Conservation (phyloP, 2,329 filamentous ascomycete species). For the Epichloe gansuensis region DNA sequence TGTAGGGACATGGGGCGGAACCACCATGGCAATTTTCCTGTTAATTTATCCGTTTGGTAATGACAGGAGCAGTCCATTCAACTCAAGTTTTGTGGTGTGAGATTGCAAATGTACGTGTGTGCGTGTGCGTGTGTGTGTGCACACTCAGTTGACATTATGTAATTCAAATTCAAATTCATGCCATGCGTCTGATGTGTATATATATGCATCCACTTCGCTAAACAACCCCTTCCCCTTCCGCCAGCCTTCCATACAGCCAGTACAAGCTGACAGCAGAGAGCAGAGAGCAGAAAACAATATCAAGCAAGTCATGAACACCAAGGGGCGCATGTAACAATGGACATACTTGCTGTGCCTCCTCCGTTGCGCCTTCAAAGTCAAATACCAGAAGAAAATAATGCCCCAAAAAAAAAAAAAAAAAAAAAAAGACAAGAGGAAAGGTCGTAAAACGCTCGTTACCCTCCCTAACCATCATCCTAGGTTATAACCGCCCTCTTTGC, state of each 20-base stretch:
- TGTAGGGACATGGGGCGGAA: not conserved
- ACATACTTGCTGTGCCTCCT: not conserved
- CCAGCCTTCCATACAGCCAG: not conserved
- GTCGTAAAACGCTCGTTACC: not conserved
- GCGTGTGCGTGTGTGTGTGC: too few species aligned
- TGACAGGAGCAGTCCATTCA: too few species aligned
- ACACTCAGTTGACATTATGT: not conserved
- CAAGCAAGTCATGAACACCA: not conserved
- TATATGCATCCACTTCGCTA: conserved; percentile 1
- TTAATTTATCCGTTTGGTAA: not conserved
- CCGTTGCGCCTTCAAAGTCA: conserved; percentile 3
- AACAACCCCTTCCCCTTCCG: not conserved
- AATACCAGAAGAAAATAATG: not conserved
- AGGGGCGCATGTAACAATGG: not conserved
- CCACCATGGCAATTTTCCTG: not conserved
- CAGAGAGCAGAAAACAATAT: conserved; percentile 1
- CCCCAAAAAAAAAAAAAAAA: not conserved
- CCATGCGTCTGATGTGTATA: conserved; percentile 4
- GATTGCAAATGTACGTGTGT: too few species aligned
- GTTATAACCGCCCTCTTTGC: too few species aligned
- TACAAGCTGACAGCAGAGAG: conserved; percentile 3
- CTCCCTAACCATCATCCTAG: too few species aligned
- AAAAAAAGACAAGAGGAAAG: not conserved
- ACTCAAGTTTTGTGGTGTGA: too few species aligned
- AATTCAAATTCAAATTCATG: conserved; percentile 2